phyloP scores from a whole-genome alignment of 139 green algal genomes.

The Micractinium sp. region DNA sequence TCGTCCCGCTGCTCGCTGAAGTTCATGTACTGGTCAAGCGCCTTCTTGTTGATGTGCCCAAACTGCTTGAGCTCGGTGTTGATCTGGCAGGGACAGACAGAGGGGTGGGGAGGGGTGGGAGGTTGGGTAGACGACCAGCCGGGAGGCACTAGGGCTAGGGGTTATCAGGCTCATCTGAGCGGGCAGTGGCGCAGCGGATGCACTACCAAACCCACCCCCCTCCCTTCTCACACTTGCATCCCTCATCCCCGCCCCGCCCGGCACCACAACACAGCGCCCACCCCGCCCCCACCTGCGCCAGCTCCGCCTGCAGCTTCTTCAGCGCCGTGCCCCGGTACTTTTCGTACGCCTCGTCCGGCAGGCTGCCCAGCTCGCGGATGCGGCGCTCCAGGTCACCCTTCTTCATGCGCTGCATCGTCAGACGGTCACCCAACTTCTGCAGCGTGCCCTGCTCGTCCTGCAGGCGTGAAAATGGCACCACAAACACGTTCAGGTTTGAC shows the following conservation, averaged over 20 bases:
- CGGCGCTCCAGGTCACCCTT: conserved; percentile 78
- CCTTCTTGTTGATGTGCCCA: conserved; percentile 94
- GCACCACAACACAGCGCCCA: background rate
- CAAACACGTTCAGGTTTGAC: background rate
- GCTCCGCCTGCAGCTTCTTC: conserved; percentile 74
- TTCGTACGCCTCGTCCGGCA: conserved; percentile 90
- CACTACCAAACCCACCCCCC: no score
- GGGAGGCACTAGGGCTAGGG: no score
- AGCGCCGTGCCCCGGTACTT: conserved; percentile 58
- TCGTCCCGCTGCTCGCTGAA: conserved; percentile 87
- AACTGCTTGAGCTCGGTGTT: conserved; percentile 76
- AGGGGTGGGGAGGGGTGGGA: background rate
- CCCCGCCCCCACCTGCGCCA: conserved; percentile 50
- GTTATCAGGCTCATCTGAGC: no score
- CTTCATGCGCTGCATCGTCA: conserved; percentile 55
- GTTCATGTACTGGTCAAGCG: conserved; percentile 94
- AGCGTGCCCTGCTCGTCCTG: conserved; percentile 55
- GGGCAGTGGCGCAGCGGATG: no score
- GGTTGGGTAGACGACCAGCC: background rate
- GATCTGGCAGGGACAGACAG: conserved; percentile 12
- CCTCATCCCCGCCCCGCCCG: background rate
- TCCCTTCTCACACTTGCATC: background rate
- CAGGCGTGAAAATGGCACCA: background rate
- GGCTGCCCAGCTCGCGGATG: conserved; percentile 91
- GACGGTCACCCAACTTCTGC: conserved; percentile 68